Conservation (phyloP, 108 stramenopile genomes). For the Cyclostephanos invisitatus region DNA sequence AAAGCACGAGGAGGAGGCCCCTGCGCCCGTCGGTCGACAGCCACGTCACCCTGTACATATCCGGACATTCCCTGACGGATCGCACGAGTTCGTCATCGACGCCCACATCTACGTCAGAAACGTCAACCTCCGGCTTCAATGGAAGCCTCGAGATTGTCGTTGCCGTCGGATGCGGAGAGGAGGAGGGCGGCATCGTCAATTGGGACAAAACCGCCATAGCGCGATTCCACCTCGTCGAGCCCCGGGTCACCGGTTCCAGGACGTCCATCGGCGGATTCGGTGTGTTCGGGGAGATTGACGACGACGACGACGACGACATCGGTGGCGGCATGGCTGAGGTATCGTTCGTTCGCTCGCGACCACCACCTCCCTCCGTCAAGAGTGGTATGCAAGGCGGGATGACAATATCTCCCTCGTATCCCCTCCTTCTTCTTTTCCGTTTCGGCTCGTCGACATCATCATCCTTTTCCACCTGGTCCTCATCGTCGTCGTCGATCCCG, state of each 20-base stretch:
- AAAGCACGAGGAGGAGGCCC: slow-evolving; percentile 52
- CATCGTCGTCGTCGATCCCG: slow-evolving; percentile 38
- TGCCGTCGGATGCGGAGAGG: background rate
- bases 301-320: background rate
- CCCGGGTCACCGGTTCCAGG: slow-evolving; percentile 38
- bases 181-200: slow-evolving; percentile 27
- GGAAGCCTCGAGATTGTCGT: slow-evolving; percentile 15
- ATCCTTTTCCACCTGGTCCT: slow-evolving; percentile 9
- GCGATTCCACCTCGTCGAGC: slow-evolving; percentile 34
- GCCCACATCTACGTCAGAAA: slow-evolving; percentile 19
- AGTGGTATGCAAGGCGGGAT: slow-evolving; percentile 35
- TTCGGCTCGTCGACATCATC: slow-evolving; percentile 1
- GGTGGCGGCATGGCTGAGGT: background rate
- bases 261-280: slow-evolving; percentile 14
- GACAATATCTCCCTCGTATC: slow-evolving; percentile 30
- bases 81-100: slow-evolving; percentile 6
- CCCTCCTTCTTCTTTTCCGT: slow-evolving; percentile 19
- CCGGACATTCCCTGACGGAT: slow-evolving; percentile 30
- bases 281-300: background rate
- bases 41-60: slow-evolving; percentile 49
- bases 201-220: slow-evolving; percentile 47
- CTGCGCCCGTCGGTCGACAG: slow-evolving; percentile 46
- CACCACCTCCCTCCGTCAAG: background rate
- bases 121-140: slow-evolving; percentile 28
- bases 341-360: slow-evolving; percentile 10